A percentile compares a stretch with the other conserved stretches of the same genome.
Evolutionary conservation across 176 grass and related monocot species (phyloP).

Genomic region (Paspalum notatum): DNA sequence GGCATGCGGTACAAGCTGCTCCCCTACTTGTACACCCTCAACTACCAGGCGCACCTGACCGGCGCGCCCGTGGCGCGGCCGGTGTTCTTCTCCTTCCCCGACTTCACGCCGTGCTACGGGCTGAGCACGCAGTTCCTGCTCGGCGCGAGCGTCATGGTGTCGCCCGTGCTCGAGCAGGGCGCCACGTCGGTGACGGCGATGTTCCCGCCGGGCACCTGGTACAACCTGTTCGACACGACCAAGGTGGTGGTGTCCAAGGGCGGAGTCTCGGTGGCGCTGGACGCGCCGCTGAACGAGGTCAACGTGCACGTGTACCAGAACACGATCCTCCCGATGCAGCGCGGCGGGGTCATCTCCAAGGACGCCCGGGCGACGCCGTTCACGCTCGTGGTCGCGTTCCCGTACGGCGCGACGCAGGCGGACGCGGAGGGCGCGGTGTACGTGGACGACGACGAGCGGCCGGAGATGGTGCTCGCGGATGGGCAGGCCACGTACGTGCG

Average conservation of each 20-base stretch:
- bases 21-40: conserved; percentile 86
- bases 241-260: conserved; percentile 61
- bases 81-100: conserved; percentile 90
- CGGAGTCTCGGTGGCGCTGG: conserved; percentile 38
- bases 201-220: conserved; percentile 91
- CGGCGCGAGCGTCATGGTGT: conserved; percentile 80
- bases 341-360: conserved; percentile 66
- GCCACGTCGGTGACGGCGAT: conserved; percentile 60
- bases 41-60: conserved; percentile 69
- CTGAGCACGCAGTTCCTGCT: conserved; percentile 85
- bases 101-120: conserved; percentile 67
- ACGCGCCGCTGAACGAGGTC: conserved; percentile 71
- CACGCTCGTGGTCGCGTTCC: conserved; percentile 80
- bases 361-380: conserved; percentile 74
- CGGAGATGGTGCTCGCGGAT: conserved; percentile 73
- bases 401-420: conserved; percentile 49
- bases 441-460: conserved; percentile 91
- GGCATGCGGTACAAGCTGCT: conserved; percentile 80
- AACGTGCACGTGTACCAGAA: conserved; percentile 87
- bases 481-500: conserved; percentile 71
- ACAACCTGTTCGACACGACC: conserved; percentile 81
- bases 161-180: conserved; percentile 69
- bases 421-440: conserved; percentile 69
- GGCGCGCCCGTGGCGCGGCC: conserved; percentile 85
- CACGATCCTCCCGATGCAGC: conserved; percentile 86